Evolutionary conservation across 202 grass and related monocot species (phyloP), one percentile per base, ranked within the genome.

Genomic region (Eragrostis tef): DNA sequence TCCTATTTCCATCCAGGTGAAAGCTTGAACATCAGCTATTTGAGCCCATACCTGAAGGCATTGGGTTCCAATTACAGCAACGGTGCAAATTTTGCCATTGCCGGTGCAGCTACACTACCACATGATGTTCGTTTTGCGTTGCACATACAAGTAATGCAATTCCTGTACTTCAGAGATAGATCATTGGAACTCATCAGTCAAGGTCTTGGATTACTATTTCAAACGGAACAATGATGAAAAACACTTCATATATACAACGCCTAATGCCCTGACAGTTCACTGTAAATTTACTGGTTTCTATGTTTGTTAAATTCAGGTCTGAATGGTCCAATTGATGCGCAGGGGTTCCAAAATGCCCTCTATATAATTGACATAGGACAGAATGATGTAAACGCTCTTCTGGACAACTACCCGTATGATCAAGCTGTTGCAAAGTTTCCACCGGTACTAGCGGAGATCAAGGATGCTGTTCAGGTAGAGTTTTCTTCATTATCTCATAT

Each of bases 311-410:
- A 75, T 34, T 17, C 79, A 86, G 88, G 79, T 15, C 53, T 70
- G n/a, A 31, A 50, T 39, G 87, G 70, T 53, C 82, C 86, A 59
- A 21, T 95, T 12, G 79, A 88, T 59, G 85, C 63, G 43, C 72
- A 91, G 67, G 90, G 83, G 11, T 98, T 98, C 65, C 79, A 42
- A 49, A 98, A 89, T 75, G 96, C 90, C 27, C 59, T 98, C 2
- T 98, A 95, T 63, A 86, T 82, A 22, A 91, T 98, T 61, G 96
- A 98, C 73, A 98, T 98, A 39, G 96, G 96, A 36, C 96, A 98
- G 74, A 98, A 98, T 21, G 96, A 98, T 87, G 72, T 98, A 56
- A 84, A 94, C 6, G 86, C 39, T 49, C 88, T 92, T 39, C 78
- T 98, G 27, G 76, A 69, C 7, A 31, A 79, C 73, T 80, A 89